A percentile compares a stretch with the other conserved stretches of the same genome.
phyloP scores from a whole-genome alignment of 2,329 filamentous ascomycete species.

The Ophiostoma sp. region DNA sequence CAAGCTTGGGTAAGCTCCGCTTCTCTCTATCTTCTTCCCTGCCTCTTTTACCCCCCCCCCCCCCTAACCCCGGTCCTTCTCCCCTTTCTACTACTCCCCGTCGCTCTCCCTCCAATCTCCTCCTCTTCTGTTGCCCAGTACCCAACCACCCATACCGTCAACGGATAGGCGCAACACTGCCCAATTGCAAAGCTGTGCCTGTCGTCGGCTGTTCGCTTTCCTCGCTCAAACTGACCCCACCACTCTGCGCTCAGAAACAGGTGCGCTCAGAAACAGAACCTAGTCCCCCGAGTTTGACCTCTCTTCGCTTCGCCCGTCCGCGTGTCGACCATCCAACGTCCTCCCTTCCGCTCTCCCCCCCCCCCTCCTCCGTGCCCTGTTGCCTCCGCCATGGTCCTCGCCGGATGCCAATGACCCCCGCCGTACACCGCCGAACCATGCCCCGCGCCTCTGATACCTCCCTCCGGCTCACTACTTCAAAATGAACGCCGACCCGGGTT shows the following conservation, averaged over 20 bases:
- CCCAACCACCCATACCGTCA: neutral
- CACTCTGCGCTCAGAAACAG: constrained; percentile 3
- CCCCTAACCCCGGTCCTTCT: neutral
- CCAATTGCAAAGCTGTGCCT: neutral
- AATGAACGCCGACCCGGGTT: constrained; percentile 56
- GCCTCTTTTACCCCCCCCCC: neutral
- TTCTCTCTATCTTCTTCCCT: neutral
- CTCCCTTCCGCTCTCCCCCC: neutral
- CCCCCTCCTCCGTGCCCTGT: neutral
- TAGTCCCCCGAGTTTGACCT: neutral
- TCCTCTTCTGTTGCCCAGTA: neutral
- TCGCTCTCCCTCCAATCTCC: neutral
- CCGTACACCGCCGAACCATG: constrained; percentile 15
- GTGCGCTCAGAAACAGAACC: neutral
- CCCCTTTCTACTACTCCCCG: constrained; percentile 7
- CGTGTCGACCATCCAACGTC: neutral
- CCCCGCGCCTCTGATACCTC: neutral
- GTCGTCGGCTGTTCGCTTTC: constrained; percentile 4
- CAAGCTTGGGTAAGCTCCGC: constrained; percentile 5
- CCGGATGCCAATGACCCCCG: constrained; percentile 13
- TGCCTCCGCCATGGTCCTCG: constrained; percentile 18
- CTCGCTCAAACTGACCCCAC: neutral
- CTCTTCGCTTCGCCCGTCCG: neutral
- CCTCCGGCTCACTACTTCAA: constrained; percentile 26
- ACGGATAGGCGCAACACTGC: neutral